Percentiles rank a stretch among this genome's conserved stretches.
These are phyloP conservation scores for Aegilops longissima DNA, from an alignment of 176 grass and related monocot genomes.

Conservation along the genomic window DNA sequence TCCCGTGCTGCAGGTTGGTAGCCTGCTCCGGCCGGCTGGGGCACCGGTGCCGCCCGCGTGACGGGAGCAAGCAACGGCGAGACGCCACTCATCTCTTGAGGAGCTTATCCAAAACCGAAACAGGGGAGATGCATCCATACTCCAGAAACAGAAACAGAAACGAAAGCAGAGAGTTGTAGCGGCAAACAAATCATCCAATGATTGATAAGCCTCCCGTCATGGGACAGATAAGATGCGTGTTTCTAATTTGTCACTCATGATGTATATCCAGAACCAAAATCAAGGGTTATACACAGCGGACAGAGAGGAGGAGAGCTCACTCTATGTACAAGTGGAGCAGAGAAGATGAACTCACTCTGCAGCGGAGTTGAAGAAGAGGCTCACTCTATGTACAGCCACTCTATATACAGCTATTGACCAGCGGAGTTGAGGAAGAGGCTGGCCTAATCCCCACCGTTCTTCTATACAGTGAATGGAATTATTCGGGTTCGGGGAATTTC, in stretches of 20 bases:
- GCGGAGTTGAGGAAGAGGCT: too few species aligned
- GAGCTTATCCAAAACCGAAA: conserved; percentile 18
- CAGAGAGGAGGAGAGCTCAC: not conserved
- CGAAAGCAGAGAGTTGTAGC: too few species aligned
- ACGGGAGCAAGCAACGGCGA: conserved; percentile 5
- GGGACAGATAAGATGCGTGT: not conserved
- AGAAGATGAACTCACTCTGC: too few species aligned
- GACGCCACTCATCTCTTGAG: not conserved
- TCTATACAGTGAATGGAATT: not conserved
- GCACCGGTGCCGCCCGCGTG: not conserved
- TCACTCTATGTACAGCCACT: too few species aligned
- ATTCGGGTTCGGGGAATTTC: not conserved
- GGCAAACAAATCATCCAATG: not conserved
- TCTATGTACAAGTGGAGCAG: not conserved
- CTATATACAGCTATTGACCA: too few species aligned
- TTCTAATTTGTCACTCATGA: not conserved
- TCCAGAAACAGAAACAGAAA: not conserved
- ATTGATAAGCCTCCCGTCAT: not conserved
- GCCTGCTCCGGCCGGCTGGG: too few species aligned
- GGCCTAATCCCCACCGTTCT: not conserved
- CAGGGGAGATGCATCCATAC: not conserved
- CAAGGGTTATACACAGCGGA: not conserved
- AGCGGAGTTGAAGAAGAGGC: too few species aligned
- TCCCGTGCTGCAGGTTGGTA: too few species aligned
- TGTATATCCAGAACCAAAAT: not conserved